A percentile compares a stretch with the other conserved stretches of the same genome.
Conservation (phyloP, 1,284 basidiomycete species). For the Melampsora americana region DNA sequence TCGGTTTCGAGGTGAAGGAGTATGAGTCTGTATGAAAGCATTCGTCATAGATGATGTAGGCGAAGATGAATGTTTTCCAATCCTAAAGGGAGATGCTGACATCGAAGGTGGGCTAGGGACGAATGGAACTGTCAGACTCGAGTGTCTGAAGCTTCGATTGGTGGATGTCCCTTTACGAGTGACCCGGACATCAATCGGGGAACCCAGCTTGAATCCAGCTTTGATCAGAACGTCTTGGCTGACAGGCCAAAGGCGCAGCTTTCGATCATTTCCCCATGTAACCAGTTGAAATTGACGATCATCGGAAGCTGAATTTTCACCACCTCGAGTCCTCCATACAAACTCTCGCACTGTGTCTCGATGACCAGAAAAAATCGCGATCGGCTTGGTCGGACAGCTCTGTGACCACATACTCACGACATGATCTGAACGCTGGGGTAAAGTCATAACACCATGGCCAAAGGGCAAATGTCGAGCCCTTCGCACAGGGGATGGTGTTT, state of each 20-base stretch:
- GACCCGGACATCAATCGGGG: conserved; percentile 58
- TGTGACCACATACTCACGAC: conserved; percentile 77
- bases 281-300: conserved; percentile 83
- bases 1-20: conserved; percentile 26
- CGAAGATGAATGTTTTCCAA: conserved; percentile 26
- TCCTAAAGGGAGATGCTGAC: conserved; percentile 35
- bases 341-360: conserved; percentile 95
- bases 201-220: conserved; percentile 59
- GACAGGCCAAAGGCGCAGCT: conserved; percentile 85
- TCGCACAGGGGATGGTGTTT: conserved; percentile 87
- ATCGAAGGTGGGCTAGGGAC: conserved; percentile 32
- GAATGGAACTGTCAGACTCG: conserved; percentile 32
- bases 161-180: conserved; percentile 55
- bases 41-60: conserved; percentile 23
- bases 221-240: conserved; percentile 62
- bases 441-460: conserved; percentile 78
- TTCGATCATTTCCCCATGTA: conserved; percentile 95
- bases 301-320: conserved; percentile 58
- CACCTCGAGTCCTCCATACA: conserved; percentile 76
- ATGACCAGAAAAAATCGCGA: conserved; percentile 81
- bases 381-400: conserved; percentile 60
- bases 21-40: conserved; percentile 11
- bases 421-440: conserved; percentile 84
- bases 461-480: conserved; percentile 88
- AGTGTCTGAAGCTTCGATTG: conserved; percentile 44